These are phyloP conservation scores for Diplocarpon rosae DNA, from an alignment of 2,329 filamentous ascomycete genomes.

Conservation along the genomic window DNA sequence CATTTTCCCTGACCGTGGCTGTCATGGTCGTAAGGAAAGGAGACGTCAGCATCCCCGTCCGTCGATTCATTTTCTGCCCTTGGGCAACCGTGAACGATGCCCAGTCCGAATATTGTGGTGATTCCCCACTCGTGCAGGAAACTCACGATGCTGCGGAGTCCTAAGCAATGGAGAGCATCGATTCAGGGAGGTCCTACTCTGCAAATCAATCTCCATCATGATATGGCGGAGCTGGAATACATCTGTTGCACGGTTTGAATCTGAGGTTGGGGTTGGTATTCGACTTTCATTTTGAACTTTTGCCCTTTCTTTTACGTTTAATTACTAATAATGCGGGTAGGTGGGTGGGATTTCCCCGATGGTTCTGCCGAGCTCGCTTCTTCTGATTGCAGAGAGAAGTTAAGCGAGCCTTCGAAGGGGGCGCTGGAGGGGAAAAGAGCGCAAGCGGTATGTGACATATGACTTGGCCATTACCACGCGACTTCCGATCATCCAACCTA, in stretches of 20 bases:
- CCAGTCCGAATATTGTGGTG: constrained; percentile 60
- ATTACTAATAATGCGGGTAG: no score
- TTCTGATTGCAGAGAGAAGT: no score
- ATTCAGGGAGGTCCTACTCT: constrained; percentile 65
- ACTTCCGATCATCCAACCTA: no score
- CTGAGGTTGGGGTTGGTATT: constrained; percentile 21
- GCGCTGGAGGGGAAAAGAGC: no score
- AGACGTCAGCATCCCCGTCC: constrained; percentile 45
- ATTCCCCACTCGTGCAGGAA: constrained; percentile 54
- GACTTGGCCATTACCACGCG: no score
- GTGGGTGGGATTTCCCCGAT: constrained; percentile 6
- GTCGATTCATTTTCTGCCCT: constrained; percentile 29
- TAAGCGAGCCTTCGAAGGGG: no score
- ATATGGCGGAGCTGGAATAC: constrained; percentile 58
- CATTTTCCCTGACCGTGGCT: constrained; percentile 31
- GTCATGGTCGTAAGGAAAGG: constrained; percentile 51
- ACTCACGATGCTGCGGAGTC: constrained; percentile 52
- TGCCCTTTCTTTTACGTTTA: not conserved
- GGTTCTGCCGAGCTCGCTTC: no score
- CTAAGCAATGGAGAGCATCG: constrained; percentile 57
- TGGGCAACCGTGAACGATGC: constrained; percentile 37
- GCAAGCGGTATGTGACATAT: no score
- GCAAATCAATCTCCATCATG: constrained; percentile 61
- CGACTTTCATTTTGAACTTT: constrained; percentile 19
- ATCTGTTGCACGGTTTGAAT: constrained; percentile 50